Percentiles rank a stretch among this genome's conserved stretches.
phyloP scores from a whole-genome alignment of 345 rosid genomes.

The Eucalyptus cladocalyx region DNA sequence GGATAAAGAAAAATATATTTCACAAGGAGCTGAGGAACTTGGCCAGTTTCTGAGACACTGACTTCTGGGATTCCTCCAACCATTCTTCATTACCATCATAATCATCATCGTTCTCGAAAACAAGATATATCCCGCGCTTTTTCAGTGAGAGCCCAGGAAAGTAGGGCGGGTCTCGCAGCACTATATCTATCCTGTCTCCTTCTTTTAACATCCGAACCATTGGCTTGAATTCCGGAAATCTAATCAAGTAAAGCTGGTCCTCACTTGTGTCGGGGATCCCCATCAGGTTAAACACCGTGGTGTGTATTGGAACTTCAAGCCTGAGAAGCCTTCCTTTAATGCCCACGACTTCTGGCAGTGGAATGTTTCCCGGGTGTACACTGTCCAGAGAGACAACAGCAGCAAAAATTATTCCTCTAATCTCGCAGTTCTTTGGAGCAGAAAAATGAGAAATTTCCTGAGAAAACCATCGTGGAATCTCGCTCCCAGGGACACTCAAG shows the following conservation, averaged over 20 bases:
- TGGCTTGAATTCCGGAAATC: constrained; percentile 15
- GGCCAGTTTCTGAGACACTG: constrained; percentile 28
- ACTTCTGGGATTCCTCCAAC: constrained; percentile 14
- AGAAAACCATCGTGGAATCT: constrained; percentile 46
- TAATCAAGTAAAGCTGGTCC: constrained; percentile 43
- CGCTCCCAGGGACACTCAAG: constrained; percentile 50
- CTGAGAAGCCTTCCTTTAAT: constrained; percentile 22
- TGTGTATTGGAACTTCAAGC: neutral
- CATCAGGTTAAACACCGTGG: constrained; percentile 5
- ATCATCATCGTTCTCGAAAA: constrained; percentile 36
- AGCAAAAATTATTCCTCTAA: constrained; percentile 31
- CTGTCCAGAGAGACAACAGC: constrained; percentile 30
- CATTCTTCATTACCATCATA: constrained; percentile 23
- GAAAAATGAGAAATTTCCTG: constrained; percentile 12
- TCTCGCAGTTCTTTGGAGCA: constrained; percentile 16
- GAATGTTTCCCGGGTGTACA: constrained; percentile 10
- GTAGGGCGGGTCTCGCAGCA: neutral
- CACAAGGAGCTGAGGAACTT: constrained; percentile 20
- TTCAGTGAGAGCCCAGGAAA: constrained; percentile 20
- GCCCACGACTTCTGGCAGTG: constrained; percentile 16
- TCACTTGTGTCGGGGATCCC: constrained; percentile 37
- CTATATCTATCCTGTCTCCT: constrained; percentile 21
- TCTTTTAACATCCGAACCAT: constrained; percentile 16
- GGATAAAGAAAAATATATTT: neutral
- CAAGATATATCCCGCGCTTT: constrained; percentile 27